Base-by-base conservation (phyloP, 148 eudicot genomes). In the Hydrangea macrophylla region DNA sequence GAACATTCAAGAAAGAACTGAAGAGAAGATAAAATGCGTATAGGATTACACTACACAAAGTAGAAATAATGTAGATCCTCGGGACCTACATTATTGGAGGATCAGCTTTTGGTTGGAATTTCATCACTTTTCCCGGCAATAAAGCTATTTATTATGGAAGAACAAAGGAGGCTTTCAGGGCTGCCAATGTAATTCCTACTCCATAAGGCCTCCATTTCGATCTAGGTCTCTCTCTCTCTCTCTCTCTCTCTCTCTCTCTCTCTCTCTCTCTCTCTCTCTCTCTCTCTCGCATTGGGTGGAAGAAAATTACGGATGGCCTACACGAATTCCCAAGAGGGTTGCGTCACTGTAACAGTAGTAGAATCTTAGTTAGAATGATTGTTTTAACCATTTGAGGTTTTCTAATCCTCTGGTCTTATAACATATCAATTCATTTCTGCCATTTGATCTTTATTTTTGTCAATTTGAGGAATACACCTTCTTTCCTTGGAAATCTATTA, bases 101-200 rank as follows among this genome's bases (percentile, higher is more conserved):
- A 18, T 94, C 99, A 1, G 93, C 97, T 39, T 81, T 85, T 40
- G 99, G 99, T 51, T 94, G 99, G 99, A 94, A 94, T 75, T 94
- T 94, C 73, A 58, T 89, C 65, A 88, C 86, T 11, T 94, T 72
- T 55, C 76, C 76, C 5, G 76, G 88, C 55, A 80, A 60, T 56
- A 73, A 82, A 76, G 62, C 85, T 0, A 82, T 72, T 69, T 94
- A 90, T 65, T 94, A 91, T 74, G 99, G 99, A 45, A 80, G 88
- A 82, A 88, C 89, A 20, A 94, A 87, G 75, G 99, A 90, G 81
- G 73, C 78, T 53, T 94, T 88, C 76, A 82, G 91, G 60, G 79
- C 91, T 57, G 77, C 72, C 26, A 78, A 85, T 72, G 57, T 28
- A 10, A 55, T 13, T 50, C 30, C 60, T n/a, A n/a, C n/a, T 33